phyloP scores from a whole-genome alignment of 192 early-diverging fungal species.

The Gorgonomyces haynaldii region DNA sequence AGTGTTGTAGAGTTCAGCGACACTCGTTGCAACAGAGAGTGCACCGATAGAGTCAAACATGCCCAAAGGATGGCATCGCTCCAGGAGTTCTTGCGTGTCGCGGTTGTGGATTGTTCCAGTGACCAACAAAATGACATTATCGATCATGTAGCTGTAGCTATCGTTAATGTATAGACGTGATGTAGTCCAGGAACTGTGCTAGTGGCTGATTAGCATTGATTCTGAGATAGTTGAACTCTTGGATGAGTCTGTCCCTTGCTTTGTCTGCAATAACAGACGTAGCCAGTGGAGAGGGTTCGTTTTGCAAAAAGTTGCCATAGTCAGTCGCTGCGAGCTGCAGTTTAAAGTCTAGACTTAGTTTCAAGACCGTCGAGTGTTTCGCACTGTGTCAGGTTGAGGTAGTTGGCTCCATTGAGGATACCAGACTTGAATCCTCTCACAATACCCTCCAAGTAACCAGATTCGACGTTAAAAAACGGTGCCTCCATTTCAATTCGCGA shows the following conservation, averaged over 20 bases:
- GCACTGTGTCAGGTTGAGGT: conserved; percentile 94
- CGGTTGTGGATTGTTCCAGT: conserved; percentile 96
- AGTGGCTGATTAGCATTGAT: conserved; percentile 72
- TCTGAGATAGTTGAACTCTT: conserved; percentile 87
- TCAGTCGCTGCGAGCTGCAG: conserved; percentile 91
- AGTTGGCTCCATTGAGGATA: conserved; percentile 67
- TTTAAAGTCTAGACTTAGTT: conserved; percentile 64
- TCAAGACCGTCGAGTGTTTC: conserved; percentile 82
- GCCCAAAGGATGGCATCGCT: conserved; percentile 95
- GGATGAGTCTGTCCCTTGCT: conserved; percentile 76
- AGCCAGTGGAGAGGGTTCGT: conserved; percentile 90
- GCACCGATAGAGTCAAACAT: conserved; percentile 98
- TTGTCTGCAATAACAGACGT: conserved; percentile 86
- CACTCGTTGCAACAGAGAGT: conserved; percentile 93
- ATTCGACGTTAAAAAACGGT: conserved; percentile 71
- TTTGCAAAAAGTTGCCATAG: conserved; percentile 86
- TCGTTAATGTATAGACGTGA: conserved; percentile 54
- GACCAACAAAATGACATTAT: conserved; percentile 96
- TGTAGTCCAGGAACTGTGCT: conserved; percentile 87
- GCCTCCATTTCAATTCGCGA: too few relatives aligned
- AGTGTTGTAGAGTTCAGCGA: conserved; percentile 88
- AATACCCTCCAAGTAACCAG: conserved; percentile 89
- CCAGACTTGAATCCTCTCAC: conserved; percentile 88
- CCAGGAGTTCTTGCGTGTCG: conserved; percentile 93
- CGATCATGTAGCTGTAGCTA: conserved; percentile 97